Evolutionary conservation across 23 red algal genomes (phyloP).

Genomic region (Gracilariopsis chorda): DNA sequence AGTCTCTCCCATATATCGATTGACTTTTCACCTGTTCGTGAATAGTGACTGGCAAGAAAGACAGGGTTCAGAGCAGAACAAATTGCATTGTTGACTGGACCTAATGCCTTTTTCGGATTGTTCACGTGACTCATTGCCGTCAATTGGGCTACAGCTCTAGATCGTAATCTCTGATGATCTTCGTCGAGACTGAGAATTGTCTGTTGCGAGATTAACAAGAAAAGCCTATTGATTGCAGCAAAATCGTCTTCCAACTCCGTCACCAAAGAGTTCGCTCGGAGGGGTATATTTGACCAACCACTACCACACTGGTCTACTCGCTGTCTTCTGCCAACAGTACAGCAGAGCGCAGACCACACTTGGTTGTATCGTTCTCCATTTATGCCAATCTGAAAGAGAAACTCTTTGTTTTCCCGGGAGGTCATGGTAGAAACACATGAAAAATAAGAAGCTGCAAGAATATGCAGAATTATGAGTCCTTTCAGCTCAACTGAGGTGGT

Average conservation of each 20-base stretch:
- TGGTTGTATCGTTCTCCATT: background rate
- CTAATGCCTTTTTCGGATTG: slow-evolving; percentile 17
- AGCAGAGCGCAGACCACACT: background rate
- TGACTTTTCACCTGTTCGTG: background rate
- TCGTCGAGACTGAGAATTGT: background rate
- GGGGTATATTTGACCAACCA: background rate
- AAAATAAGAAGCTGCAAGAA: background rate
- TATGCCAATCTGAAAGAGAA: slow-evolving; percentile 8
- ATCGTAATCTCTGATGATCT: slow-evolving; percentile 3
- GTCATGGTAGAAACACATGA: background rate
- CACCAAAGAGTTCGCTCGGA: background rate
- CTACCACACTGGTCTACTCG: background rate
- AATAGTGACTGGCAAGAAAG: background rate
- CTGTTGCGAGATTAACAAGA: background rate
- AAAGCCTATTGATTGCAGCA: background rate
- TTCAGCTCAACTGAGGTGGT: background rate
- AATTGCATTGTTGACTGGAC: background rate
- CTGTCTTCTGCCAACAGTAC: background rate
- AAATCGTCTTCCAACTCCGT: slow-evolving; percentile 8
- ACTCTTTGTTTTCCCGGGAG: background rate
- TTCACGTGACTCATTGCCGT: background rate
- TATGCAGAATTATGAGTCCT: background rate
- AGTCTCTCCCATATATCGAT: background rate
- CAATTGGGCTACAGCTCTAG: background rate
- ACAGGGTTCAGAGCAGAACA: background rate